Evolutionary conservation across 768 basidiomycete species (phyloP), one percentile per base, ranked within the genome.

Genomic region (Pleurotus sapidus): DNA sequence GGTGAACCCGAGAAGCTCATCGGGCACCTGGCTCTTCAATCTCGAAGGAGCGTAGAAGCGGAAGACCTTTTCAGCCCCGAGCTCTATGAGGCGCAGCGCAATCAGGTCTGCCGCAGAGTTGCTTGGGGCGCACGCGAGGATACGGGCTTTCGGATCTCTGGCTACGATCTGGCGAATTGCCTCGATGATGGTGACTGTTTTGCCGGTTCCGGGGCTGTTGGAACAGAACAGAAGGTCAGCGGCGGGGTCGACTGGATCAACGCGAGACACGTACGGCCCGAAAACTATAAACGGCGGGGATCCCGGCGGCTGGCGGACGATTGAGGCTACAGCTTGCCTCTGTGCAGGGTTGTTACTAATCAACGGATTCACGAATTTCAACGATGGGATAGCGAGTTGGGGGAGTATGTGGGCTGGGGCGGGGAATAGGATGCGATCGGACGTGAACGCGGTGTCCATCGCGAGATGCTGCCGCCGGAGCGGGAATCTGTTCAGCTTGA

Each of bases 21-120:
- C 72, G 3, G 84, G 77, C 0, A 86, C 75, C 7, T 75, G 67
- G 5, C 69, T 67, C 61, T 76, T 78, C 53, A 63, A 67, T 4
- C 83, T 74, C 11, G 80, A 80, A 0, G 78, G 76, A 0, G 86
- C 82, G 58, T 84, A 81, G 59, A 84, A 74, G 0, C 86, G 77
- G 69, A 86, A 84, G 9, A 87, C 62, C 23, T 76, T 67, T 4
- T 76, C 68, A 2, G 61, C 55, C 40, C 58, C 59, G 11, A 77
- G 64, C 6, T 57, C 61, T 27, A 53, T 63, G 18, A 87, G 73
- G 0, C 83, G 72, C 45, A 68, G 69, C 0, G 84, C 78, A 18
- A 86, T 74, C 27, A 86, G 69, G 61, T 88, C 86, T 0, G 86
- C 84, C 0, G 86, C 84, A 5, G 84, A 84, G 65, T 87, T 87